Evolutionary conservation across 768 basidiomycete species (phyloP).

Genomic region (Suillus occidentalis): DNA sequence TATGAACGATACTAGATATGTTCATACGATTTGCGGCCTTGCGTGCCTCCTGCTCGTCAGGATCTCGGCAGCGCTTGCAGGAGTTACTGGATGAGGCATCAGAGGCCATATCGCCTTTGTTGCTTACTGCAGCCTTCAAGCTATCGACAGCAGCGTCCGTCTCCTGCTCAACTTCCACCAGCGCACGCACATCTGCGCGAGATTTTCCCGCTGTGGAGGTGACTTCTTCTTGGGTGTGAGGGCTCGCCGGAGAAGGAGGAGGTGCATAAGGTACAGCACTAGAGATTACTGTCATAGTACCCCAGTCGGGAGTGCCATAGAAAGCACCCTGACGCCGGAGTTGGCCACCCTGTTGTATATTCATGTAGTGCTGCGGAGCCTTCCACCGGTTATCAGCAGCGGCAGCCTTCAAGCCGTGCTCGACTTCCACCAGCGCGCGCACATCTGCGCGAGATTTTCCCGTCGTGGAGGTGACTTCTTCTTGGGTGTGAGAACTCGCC

Average conservation of each 20-base stretch:
- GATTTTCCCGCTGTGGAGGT: not conserved
- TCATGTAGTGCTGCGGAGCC: not conserved
- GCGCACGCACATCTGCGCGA: not conserved
- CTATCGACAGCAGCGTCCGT: not conserved
- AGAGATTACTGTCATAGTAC: not conserved
- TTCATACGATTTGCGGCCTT: not conserved
- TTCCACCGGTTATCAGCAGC: not conserved
- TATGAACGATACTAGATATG: not conserved
- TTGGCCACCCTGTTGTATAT: not conserved
- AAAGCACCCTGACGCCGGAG: constrained; percentile 7
- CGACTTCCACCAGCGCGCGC: not conserved
- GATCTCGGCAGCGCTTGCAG: not conserved
- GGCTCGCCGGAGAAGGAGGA: not conserved
- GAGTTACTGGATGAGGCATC: not conserved
- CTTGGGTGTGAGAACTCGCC: not conserved
- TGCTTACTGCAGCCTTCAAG: no score
- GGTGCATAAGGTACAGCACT: not conserved
- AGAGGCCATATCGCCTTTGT: not conserved
- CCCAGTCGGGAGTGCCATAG: constrained; percentile 5
- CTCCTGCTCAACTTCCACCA: not conserved
- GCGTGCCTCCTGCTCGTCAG: not conserved
- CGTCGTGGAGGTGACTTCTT: not conserved
- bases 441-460: not conserved
- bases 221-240: not conserved
- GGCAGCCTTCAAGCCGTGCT: no score